Conservation (phyloP, 129 eudicot species). For the Arctium minus region DNA sequence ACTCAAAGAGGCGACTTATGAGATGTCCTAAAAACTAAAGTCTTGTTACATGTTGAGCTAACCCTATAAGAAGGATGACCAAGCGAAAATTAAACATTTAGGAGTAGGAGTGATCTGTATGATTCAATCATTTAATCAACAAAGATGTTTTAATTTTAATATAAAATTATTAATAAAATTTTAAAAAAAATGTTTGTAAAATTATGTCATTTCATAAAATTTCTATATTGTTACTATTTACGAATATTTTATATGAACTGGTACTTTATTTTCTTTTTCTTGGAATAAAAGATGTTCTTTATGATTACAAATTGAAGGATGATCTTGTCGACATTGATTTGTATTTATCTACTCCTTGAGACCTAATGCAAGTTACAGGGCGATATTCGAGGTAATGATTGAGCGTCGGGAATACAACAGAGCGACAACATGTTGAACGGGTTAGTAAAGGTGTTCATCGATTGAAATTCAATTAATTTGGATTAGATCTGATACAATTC, state of each 20-base stretch:
- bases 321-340: background rate
- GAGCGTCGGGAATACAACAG: background rate
- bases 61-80: background rate
- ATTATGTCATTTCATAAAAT: background rate
- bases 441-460: too few species aligned
- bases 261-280: too few species aligned
- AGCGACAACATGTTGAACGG: too few species aligned
- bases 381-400: background rate
- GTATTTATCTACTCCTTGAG: background rate
- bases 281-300: background rate
- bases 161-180: too few species aligned
- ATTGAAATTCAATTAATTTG: too few species aligned
- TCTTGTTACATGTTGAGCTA: background rate
- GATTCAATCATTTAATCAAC: background rate
- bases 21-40: background rate
- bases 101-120: background rate
- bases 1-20: background rate
- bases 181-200: background rate
- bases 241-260: background rate
- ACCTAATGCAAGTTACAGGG: background rate
- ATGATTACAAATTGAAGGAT: background rate
- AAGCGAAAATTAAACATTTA: background rate
- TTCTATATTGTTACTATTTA: background rate
- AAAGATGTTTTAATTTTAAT: too few species aligned
- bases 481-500: background rate